Conservation (phyloP, 352 stramenopile genomes). For the Sclerospora graminicola region DNA sequence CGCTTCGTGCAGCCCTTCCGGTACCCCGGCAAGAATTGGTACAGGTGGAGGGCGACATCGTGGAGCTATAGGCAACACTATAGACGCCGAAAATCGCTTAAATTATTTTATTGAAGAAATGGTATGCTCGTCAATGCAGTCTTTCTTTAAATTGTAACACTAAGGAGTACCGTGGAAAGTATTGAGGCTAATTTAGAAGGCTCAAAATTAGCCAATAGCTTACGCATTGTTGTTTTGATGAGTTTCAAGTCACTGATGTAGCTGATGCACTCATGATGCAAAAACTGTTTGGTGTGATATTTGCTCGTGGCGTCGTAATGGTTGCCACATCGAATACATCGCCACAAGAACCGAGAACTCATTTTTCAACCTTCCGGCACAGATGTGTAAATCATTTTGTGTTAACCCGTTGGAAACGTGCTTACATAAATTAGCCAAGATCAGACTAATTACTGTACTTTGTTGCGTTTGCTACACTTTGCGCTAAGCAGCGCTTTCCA, state of each 20-base stretch:
- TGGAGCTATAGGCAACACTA: conserved; percentile 29
- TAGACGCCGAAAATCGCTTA: not conserved
- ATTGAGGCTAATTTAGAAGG: too few species aligned
- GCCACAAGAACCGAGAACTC: conserved; percentile 92
- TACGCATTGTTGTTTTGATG: conserved; percentile 99
- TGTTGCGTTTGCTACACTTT: conserved; percentile 23
- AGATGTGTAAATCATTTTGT: too few species aligned
- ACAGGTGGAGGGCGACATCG: conserved; percentile 49
- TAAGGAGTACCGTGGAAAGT: too few species aligned
- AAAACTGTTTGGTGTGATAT: conserved; percentile 89
- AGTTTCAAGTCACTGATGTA: conserved; percentile 98
- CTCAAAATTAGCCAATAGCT: too few species aligned
- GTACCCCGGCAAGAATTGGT: conserved; percentile 33
- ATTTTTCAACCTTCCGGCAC: too few species aligned
- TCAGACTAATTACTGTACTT: too few species aligned
- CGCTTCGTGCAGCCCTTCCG: conserved; percentile 23
- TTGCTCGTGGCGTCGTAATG: conserved; percentile 87
- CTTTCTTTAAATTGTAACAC: too few species aligned
- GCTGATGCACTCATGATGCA: conserved; percentile 93
- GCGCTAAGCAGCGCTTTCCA: conserved; percentile 23
- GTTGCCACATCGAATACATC: conserved; percentile 95
- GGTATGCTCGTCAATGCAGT: too few species aligned
- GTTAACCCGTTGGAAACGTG: too few species aligned
- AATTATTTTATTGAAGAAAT: conserved; percentile 13
- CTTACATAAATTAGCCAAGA: too few species aligned